Evolutionary conservation across 2,329 filamentous ascomycete genomes (phyloP), one percentile per base, ranked within the genome.

Genomic region (Orbilia brochopaga): DNA sequence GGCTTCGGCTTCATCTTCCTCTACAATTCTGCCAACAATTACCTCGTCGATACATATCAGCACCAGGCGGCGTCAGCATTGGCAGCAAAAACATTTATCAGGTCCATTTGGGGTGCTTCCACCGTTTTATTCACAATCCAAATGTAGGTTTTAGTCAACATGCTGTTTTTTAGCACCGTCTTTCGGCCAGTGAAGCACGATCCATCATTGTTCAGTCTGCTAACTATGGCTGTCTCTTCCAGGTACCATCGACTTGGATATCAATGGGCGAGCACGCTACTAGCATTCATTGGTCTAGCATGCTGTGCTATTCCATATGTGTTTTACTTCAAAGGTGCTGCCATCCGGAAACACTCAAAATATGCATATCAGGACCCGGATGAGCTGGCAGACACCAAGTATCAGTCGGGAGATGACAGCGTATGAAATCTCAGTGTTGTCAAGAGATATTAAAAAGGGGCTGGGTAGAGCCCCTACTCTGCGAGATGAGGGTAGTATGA

Each of bases 1-100:
- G 89, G 89, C 10, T 91, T 92, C 76, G 90, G 90, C 69, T 91
- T 92, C 81, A 91, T 92, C 79, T 91, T 92, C 82, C 82, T 92
- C 23, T 92, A 92, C 82, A 92, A 92, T 81, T 84, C 88, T 8
- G 87, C 87, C 76, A 90, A 90, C 79, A 90, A 90, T 81, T 90
- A 90, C 80, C 78, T 82, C n/a, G 85, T 88, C 53, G 86, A 88
- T 77, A 85, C 84, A 1, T 88, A 88, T 75, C 85, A 87, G 75
- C 85, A 87, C 80, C 90, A 92, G 79, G 91, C 91, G 0, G 90
- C 91, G 0, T 91, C 88, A 0, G 90, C 90, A 0, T 84, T 93
- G 1, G 90, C 90, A 0, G 90, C 90, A 42, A 93, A 93, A 83
- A 93, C 90, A 0, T 92, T 87, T 77, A 82, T 93, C 67, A 85